A percentile compares a stretch with the other conserved stretches of the same genome.
These are phyloP conservation scores for Fusarium multiceps DNA, from an alignment of 2,329 filamentous ascomycete species.

Conservation along the genomic window DNA sequence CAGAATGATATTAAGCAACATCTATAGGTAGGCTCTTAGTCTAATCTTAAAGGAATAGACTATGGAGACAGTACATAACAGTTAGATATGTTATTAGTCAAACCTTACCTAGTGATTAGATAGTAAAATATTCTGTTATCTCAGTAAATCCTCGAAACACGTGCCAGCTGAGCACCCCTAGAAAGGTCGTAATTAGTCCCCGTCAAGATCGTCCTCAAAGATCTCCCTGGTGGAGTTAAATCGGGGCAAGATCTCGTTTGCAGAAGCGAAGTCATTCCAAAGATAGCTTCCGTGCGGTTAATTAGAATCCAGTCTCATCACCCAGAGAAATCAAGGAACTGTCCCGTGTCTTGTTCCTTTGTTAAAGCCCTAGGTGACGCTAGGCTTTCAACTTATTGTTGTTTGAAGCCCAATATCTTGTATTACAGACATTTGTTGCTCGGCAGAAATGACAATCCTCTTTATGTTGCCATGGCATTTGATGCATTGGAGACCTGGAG, in stretches of 20 bases:
- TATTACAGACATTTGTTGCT: conserved; percentile 7
- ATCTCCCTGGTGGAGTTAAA: conserved; percentile 19
- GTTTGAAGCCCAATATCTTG: background rate
- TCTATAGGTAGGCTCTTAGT: too few relatives aligned
- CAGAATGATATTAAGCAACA: background rate
- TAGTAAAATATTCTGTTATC: background rate
- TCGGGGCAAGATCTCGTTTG: background rate
- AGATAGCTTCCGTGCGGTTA: background rate
- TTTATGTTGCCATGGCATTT: conserved; percentile 22
- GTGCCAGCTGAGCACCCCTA: background rate
- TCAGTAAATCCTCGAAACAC: background rate
- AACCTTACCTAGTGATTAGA: background rate
- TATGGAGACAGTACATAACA: background rate
- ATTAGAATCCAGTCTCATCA: background rate
- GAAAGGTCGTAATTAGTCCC: background rate
- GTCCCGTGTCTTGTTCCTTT: conserved; percentile 12
- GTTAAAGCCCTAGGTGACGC: background rate
- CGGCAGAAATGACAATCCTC: background rate
- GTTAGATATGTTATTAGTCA: background rate
- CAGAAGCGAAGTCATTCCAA: conserved; percentile 16
- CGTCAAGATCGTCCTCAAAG: conserved; percentile 1
- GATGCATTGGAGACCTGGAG: background rate
- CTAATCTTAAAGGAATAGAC: background rate
- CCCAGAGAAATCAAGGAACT: background rate
- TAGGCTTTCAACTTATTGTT: background rate